Conservation (phyloP, 352 stramenopile genomes). For the Phytophthora colocasiae region DNA sequence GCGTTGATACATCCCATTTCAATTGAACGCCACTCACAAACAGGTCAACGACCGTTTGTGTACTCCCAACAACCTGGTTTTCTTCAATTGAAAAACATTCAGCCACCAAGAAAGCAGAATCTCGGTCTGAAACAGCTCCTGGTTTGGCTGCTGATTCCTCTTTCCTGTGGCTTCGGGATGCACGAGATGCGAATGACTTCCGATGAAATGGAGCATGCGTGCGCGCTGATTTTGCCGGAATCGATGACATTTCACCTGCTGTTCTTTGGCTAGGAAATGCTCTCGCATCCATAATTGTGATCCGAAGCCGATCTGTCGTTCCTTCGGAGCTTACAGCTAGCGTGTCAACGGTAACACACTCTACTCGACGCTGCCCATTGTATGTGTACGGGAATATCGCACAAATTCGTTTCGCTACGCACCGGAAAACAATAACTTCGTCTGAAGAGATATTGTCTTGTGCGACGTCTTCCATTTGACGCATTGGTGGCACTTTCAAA, state of each 20-base stretch:
- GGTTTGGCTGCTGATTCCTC: neutral
- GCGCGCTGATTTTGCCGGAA: constrained; percentile 9
- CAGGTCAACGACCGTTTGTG: constrained; percentile 71
- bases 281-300: constrained; percentile 48
- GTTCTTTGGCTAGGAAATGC: constrained; percentile 36
- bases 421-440: constrained; percentile 69
- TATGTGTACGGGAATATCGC: constrained; percentile 56
- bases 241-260: constrained; percentile 8
- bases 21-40: constrained; percentile 57
- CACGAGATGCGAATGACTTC: constrained; percentile 25
- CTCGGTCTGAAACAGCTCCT: neutral
- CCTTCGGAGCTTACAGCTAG: constrained; percentile 71
- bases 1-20: constrained; percentile 59
- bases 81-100: constrained; percentile 77
- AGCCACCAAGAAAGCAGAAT: constrained; percentile 52
- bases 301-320: constrained; percentile 56
- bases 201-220: constrained; percentile 9
- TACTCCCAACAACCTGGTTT: constrained; percentile 47
- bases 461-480: constrained; percentile 44
- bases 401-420: constrained; percentile 62
- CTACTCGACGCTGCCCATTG: constrained; percentile 33
- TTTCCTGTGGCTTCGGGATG: constrained; percentile 10
- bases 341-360: constrained; percentile 72
- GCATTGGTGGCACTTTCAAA: constrained; percentile 46
- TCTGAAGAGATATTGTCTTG: constrained; percentile 42